These are phyloP conservation scores for Mycena metata DNA, from an alignment of 768 basidiomycete species.

Conservation along the genomic window DNA sequence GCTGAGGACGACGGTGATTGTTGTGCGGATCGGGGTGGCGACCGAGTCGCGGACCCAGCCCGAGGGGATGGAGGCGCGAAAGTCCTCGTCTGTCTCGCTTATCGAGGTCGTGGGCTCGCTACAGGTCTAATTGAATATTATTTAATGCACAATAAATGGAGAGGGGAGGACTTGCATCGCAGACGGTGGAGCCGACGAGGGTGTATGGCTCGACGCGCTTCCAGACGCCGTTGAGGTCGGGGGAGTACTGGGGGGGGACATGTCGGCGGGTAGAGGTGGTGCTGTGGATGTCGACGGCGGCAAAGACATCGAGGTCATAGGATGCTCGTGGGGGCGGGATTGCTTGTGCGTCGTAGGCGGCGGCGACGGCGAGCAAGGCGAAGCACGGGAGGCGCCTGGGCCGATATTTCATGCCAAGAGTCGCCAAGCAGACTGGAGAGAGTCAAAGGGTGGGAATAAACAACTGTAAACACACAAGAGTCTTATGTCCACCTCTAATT, in stretches of 20 bases:
- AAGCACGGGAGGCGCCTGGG: neutral
- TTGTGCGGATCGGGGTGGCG: constrained; percentile 51
- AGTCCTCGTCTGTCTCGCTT: constrained; percentile 43
- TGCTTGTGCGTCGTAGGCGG: neutral
- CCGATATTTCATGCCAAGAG: too few species aligned
- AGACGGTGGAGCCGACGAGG: constrained; percentile 79
- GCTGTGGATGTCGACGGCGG: neutral
- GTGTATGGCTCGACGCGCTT: constrained; percentile 67
- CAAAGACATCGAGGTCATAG: neutral
- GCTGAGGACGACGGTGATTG: constrained; percentile 68
- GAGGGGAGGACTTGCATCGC: constrained; percentile 58
- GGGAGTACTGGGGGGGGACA: constrained; percentile 69
- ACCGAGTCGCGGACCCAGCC: constrained; percentile 59
- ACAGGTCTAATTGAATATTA: constrained; percentile 4
- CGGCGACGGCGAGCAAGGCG: constrained; percentile 15
- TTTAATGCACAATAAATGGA: neutral
- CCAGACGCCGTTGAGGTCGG: constrained; percentile 71
- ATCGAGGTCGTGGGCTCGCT: constrained; percentile 36
- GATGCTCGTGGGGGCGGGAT: neutral
- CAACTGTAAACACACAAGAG: too few species aligned
- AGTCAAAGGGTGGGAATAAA: too few species aligned
- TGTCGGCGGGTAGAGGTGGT: constrained; percentile 28
- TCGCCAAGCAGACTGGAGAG: too few species aligned
- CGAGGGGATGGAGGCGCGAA: constrained; percentile 61
- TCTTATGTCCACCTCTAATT: too few species aligned